Evolutionary conservation across 1,284 basidiomycete genomes (phyloP).

Genomic region (Sporisorium sorghi): DNA sequence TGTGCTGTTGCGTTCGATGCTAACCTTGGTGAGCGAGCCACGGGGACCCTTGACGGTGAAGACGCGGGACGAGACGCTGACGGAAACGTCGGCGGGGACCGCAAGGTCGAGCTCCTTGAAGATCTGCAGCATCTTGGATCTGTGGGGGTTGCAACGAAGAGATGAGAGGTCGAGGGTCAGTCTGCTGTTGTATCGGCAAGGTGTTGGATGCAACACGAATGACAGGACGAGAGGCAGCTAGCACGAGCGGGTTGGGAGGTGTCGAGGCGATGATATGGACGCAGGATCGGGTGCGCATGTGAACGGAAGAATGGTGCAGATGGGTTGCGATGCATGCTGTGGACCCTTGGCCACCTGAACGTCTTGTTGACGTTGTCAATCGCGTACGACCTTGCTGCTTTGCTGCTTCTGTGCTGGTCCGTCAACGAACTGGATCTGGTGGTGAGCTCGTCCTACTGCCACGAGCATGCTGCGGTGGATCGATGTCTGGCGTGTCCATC

Average conservation of each 20-base stretch:
- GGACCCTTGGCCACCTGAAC: background rate
- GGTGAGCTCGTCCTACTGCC: background rate
- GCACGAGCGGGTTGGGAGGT: slow-evolving; percentile 8
- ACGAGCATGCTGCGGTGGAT: background rate
- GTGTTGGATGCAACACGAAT: too few species aligned
- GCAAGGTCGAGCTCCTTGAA: slow-evolving; percentile 69
- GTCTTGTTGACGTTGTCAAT: background rate
- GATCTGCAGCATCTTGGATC: slow-evolving; percentile 66
- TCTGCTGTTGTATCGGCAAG: background rate
- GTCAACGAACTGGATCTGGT: background rate
- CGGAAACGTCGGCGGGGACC: slow-evolving; percentile 62
- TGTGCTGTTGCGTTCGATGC: slow-evolving; percentile 23
- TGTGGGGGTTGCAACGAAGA: slow-evolving; percentile 13
- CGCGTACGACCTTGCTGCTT: background rate
- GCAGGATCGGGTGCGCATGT: background rate
- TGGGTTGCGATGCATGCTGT: background rate
- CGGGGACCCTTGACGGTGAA: slow-evolving; percentile 69
- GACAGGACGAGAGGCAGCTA: background rate
- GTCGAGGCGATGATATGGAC: background rate
- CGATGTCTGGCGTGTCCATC: background rate
- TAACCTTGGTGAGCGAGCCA: slow-evolving; percentile 68
- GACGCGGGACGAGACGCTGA: slow-evolving; percentile 64
- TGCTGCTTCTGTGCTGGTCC: background rate
- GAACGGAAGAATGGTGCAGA: background rate
- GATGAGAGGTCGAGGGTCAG: slow-evolving; percentile 6